Evolutionary conservation across 2,329 filamentous ascomycete species (phyloP).

Genomic region (Leptographium wingfieldii): DNA sequence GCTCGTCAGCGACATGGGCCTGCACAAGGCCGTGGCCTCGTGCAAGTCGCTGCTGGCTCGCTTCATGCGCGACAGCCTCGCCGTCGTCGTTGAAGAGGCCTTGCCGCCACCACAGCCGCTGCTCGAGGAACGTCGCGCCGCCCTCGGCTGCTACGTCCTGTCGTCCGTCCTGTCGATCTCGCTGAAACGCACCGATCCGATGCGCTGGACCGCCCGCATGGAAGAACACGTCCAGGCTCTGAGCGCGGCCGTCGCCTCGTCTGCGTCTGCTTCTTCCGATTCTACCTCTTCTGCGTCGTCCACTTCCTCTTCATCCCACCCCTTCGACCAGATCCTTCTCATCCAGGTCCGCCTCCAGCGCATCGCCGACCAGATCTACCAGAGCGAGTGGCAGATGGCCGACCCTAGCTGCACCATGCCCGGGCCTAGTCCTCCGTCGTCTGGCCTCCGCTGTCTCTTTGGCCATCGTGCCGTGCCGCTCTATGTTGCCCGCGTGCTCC

Average conservation of each 20-base stretch:
- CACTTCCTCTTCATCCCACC: constrained; percentile 18
- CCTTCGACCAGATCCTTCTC: constrained; percentile 19
- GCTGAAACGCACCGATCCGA: constrained; percentile 33
- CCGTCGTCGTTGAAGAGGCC: constrained; percentile 8
- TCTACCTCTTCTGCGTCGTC: neutral
- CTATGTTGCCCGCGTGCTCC: constrained; percentile 13
- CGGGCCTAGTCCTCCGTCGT: neutral
- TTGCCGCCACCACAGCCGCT: neutral
- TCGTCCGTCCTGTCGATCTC: constrained; percentile 17
- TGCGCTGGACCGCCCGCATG: constrained; percentile 46
- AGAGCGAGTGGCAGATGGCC: constrained; percentile 12
- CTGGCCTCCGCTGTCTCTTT: neutral
- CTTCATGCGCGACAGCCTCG: constrained; percentile 5
- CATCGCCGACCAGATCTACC: constrained; percentile 22
- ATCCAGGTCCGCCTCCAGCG: constrained; percentile 27
- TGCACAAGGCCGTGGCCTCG: constrained; percentile 19
- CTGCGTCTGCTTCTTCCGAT: constrained; percentile 6
- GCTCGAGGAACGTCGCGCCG: constrained; percentile 34
- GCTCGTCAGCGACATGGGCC: constrained; percentile 31
- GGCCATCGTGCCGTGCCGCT: constrained; percentile 3
- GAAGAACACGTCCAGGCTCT: constrained; percentile 41
- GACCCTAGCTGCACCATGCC: constrained; percentile 3
- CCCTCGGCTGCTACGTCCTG: constrained; percentile 32
- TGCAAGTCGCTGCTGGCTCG: constrained; percentile 6
- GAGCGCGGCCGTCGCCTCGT: constrained; percentile 29